These are phyloP conservation scores for Liquidambar formosana DNA, from an alignment of 164 flowering plant species.

Conservation along the genomic window DNA sequence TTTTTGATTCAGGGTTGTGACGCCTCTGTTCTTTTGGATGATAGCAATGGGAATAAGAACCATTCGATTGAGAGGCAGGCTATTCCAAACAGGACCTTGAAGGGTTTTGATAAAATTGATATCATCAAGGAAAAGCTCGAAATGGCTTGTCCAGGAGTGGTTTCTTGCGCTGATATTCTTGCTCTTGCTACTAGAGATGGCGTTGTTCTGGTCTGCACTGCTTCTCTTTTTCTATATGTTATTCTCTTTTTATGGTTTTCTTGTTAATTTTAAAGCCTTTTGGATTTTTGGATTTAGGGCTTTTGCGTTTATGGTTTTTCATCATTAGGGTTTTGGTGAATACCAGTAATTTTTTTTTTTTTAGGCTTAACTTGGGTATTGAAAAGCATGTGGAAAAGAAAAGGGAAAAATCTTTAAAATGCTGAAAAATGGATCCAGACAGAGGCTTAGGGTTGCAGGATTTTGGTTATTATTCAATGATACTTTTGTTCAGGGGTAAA, in stretches of 20 bases:
- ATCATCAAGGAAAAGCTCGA: slow-evolving; percentile 44
- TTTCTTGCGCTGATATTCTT: slow-evolving; percentile 51
- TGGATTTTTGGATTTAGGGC: not conserved
- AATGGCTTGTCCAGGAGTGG: slow-evolving; percentile 43
- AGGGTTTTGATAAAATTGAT: slow-evolving; percentile 36
- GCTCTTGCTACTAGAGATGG: slow-evolving; percentile 48
- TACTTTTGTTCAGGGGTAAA: too few species aligned
- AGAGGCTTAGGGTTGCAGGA: not conserved
- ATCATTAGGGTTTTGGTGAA: not conserved
- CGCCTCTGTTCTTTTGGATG: slow-evolving; percentile 44
- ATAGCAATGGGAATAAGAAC: slow-evolving; percentile 23
- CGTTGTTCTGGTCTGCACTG: slow-evolving; percentile 33
- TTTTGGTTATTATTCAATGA: not conserved
- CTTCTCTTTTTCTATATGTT: not conserved
- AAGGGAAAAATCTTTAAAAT: too few species aligned
- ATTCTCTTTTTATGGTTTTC: not conserved
- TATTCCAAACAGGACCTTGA: slow-evolving; percentile 34
- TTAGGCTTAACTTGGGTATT: too few species aligned
- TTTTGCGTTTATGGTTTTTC: too few species aligned
- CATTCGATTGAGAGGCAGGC: slow-evolving; percentile 32
- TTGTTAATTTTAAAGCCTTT: not conserved
- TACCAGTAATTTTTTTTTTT: too few species aligned
- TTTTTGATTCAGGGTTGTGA: slow-evolving; percentile 43
- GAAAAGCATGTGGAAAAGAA: too few species aligned
- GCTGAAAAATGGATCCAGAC: too few species aligned